Percentiles rank a stretch among this genome's conserved stretches.
Evolutionary conservation across 2,329 filamentous ascomycete species (phyloP).

Genomic region (Zasmidium angulare): DNA sequence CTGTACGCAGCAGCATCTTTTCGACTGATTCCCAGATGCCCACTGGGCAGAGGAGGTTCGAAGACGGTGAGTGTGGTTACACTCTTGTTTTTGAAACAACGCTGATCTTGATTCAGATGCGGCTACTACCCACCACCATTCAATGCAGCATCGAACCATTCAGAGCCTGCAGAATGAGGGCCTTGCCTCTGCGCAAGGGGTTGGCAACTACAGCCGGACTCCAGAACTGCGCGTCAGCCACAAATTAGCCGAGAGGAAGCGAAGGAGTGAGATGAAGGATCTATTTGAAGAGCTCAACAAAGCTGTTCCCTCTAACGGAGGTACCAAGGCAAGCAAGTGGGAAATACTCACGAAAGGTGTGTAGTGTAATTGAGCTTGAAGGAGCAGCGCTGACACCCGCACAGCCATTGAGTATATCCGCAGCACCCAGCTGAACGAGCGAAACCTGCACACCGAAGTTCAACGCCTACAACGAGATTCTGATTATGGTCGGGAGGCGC

Average conservation of each 20-base stretch:
- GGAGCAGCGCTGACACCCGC: constrained; percentile 6
- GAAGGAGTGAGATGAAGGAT: constrained; percentile 84
- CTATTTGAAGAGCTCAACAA: constrained; percentile 78
- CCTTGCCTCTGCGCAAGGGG: constrained; percentile 55
- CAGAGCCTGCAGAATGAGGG: constrained; percentile 61
- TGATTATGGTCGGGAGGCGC: constrained; percentile 44
- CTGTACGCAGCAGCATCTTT: constrained; percentile 75
- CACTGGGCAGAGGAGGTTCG: constrained; percentile 68
- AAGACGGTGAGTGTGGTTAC: constrained; percentile 53
- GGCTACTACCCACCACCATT: constrained; percentile 66
- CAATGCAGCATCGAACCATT: constrained; percentile 71
- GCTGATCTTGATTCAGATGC: constrained; percentile 34
- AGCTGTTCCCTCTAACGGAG: constrained; percentile 75
- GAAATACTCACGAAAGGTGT: constrained; percentile 82
- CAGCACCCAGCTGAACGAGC: constrained; percentile 38
- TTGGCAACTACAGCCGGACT: constrained; percentile 78
- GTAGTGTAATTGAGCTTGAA: constrained; percentile 23
- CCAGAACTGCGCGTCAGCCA: constrained; percentile 80
- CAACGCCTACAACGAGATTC: constrained; percentile 45
- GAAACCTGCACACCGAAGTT: constrained; percentile 40
- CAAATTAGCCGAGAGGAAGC: constrained; percentile 80
- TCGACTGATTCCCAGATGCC: constrained; percentile 73
- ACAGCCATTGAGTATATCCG: constrained; percentile 53
- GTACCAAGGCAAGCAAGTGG: constrained; percentile 86
- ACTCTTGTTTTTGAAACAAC: not conserved